A percentile compares a stretch with the other conserved stretches of the same genome.
Evolutionary conservation across 2,329 filamentous ascomycete species (phyloP).

Genomic region (Fusarium piperis): DNA sequence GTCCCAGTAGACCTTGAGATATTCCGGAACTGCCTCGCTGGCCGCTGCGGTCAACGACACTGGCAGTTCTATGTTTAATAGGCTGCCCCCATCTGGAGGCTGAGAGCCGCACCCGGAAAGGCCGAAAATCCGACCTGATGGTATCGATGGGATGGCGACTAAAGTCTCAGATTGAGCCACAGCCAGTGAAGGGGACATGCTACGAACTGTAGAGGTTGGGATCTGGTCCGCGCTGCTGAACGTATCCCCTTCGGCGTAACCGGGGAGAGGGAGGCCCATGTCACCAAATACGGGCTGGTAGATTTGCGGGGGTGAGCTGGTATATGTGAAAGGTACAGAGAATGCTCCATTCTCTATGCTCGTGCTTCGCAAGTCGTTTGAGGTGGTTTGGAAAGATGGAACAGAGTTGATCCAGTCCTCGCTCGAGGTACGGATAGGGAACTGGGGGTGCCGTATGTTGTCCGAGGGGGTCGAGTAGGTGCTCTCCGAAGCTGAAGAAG

Average conservation of each 20-base stretch:
- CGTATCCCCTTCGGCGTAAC: slow-evolving; percentile 49
- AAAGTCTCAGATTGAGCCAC: slow-evolving; percentile 60
- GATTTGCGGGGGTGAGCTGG: slow-evolving; percentile 42
- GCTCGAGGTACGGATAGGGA: slow-evolving; percentile 42
- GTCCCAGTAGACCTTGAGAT: slow-evolving; percentile 64
- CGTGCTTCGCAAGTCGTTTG: slow-evolving; percentile 30
- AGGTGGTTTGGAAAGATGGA: slow-evolving; percentile 38
- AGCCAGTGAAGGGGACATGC: slow-evolving; percentile 58
- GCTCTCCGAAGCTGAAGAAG: slow-evolving; percentile 59
- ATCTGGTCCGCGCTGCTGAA: slow-evolving; percentile 51
- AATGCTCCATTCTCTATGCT: slow-evolving; percentile 36
- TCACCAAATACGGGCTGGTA: slow-evolving; percentile 50
- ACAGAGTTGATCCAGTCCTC: slow-evolving; percentile 48
- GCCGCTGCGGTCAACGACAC: slow-evolving; percentile 51
- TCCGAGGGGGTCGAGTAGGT: slow-evolving; percentile 59
- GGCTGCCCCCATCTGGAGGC: slow-evolving; percentile 52
- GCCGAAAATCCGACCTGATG: slow-evolving; percentile 48
- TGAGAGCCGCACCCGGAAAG: slow-evolving; percentile 52
- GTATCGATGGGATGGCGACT: slow-evolving; percentile 55
- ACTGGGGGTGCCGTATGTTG: slow-evolving; percentile 42
- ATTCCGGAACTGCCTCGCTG: slow-evolving; percentile 57
- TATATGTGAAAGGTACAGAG: slow-evolving; percentile 43
- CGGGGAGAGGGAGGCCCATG: slow-evolving; percentile 45
- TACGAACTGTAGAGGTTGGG: slow-evolving; percentile 58
- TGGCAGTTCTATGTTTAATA: slow-evolving; percentile 43